Evolutionary conservation across 495 filamentous ascomycete genomes (phyloP), one percentile per base, ranked within the genome.

Genomic region (Oleoguttula mirabilis): DNA sequence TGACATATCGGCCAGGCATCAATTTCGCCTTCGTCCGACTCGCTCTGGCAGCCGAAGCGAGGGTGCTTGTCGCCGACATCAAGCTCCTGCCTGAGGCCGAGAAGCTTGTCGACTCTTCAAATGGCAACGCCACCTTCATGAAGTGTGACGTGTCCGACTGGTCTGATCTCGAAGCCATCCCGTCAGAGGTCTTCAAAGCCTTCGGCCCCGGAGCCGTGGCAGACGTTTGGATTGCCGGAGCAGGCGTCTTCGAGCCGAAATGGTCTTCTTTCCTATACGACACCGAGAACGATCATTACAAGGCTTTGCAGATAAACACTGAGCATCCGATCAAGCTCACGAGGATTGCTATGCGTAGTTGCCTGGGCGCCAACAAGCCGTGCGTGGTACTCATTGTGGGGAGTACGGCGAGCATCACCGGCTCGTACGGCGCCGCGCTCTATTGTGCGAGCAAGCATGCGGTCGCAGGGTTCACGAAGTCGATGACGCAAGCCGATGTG

Each of bases 151-250:
- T 65, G 8, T 43, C 59, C 6, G 43, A 58, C 23, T 58, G 63
- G 50, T 35, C 51, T 3, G 62, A 80, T 21, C 67, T 83, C 3
- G 63, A 72, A 38, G 47, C 55, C 6, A 71, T 79, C 62, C 79
- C 81, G 35, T 58, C 68, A 16, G 62, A 64, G 2, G 70, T 69
- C 0, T 57, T 64, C 34, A 55, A 55, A 43, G 67, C 70, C 22
- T 79, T 82, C 45, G 70, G 68, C n/a, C 17, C 28, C 12, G 69
- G 66, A 17, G 39, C 38, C 3, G 38, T 48, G 30, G 45, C 45
- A 23, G 45, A 48, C 24, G 34, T 43, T 19, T 48, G 45, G 39
- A 41, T 48, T 2, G 28, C 45, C 4, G 38, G 39, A 6, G 45
- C 45, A n/a, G 45, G 39, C 19, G 37, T 48, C 10, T 48, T 43